Evolutionary conservation across 371 early-diverging fungal species (phyloP), one percentile per base, ranked within the genome.

Genomic region (Coemansia sp.): DNA sequence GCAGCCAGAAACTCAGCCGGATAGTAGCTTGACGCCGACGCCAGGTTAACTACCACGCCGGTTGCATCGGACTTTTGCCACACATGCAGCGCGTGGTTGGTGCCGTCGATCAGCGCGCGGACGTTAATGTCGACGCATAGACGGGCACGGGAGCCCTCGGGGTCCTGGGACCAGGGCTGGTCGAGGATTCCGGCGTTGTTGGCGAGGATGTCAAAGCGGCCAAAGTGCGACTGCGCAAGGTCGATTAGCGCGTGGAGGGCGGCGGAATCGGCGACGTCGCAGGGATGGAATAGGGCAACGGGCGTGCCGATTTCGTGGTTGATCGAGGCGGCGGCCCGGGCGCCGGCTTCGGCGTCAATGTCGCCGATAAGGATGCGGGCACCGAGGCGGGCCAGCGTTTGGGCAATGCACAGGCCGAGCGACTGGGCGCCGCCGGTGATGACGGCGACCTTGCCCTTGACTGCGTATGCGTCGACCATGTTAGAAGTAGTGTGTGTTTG

Each of bases 41-140:
- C 86, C 0, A 86, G 82, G 64, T 88, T 90, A 55, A 92, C 68
- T 1, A 92, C 82, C 5, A 87, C 83, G 3, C 90, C 90, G 9
- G 12, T 34, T 5, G 80, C 72, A 6, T 64, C 66, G 1, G 79
- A 68, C 9, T 77, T 62, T 54, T 72, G 66, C 74, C 89, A 82
- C 39, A 84, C 80, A 39, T 84, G 79, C 43, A 90, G 70, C 0
- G 87, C 91, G 12, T 88, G 62, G n/a, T 85, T 59, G 46, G 84
- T 82, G 37, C 82, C 86, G 32, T 83, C 77, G 43, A 90, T 81
- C 4, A 88, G 81, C 14, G 82, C 81, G 0, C 77, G 77, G 1
- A 86, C 51, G 67, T 88, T 87, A 58, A 87, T 78, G 48, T 83
- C 78, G 3, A 90, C 83, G 9, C 71, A 75, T 10, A 54, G 63